A percentile compares a stretch with the other conserved stretches of the same genome.
These are phyloP conservation scores for Fusarium neocosmosporiellum DNA, from an alignment of 2,329 filamentous ascomycete genomes.

Conservation along the genomic window DNA sequence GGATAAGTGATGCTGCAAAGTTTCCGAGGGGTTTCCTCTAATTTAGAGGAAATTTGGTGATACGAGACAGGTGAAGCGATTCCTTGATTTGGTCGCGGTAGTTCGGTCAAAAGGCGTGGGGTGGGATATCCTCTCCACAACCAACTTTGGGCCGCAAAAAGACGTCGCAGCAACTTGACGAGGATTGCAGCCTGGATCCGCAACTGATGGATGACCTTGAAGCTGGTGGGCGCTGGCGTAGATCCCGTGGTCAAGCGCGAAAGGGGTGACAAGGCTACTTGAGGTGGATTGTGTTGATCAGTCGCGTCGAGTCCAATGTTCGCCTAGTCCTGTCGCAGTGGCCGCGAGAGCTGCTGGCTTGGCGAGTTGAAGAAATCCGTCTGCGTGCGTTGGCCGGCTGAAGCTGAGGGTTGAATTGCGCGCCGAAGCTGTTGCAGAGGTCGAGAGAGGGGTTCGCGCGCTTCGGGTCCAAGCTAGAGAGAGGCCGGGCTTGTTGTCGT, in stretches of 20 bases:
- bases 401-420: neutral
- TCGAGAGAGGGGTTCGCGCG: neutral
- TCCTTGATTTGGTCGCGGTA: neutral
- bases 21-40: neutral
- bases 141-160: constrained; percentile 7
- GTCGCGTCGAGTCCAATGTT: neutral
- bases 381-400: neutral
- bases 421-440: neutral
- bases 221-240: neutral
- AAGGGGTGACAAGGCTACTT: neutral
- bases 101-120: constrained; percentile 4
- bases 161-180: constrained; percentile 6
- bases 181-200: neutral
- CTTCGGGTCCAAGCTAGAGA: neutral
- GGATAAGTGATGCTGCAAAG: neutral
- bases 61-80: neutral
- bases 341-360: neutral
- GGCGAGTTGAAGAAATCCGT: neutral
- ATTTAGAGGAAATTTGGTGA: neutral
- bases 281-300: neutral
- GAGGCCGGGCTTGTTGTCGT: neutral
- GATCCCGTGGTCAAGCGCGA: neutral
- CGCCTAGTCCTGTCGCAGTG: neutral
- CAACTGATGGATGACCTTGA: neutral
- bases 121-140: constrained; percentile 19